Base-by-base conservation (phyloP, 306 rosid genomes). In the Trifolium subterraneum region DNA sequence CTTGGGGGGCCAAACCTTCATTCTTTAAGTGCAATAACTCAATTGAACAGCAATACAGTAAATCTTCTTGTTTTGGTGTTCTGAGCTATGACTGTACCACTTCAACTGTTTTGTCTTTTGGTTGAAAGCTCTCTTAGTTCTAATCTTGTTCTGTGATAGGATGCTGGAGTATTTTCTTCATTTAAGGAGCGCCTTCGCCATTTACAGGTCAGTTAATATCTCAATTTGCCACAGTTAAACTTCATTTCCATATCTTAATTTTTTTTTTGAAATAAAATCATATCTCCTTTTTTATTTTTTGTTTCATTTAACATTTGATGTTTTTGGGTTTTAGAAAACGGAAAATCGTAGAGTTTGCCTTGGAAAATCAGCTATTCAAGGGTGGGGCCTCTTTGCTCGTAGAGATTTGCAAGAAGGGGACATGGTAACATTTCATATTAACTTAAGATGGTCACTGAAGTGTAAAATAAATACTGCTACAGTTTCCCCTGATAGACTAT, bases 321-420 rank as follows among this genome's bases (percentile, higher is more conserved):
- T 72, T 74, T 72, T 72, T 82, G 63, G 76, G 79, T 51, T 84
- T 59, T 86, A 94, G 98, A 94, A 79, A 82, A 91, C 89, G 23
- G 95, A 88, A 84, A 84, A 70, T 47, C 72, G 65, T 72, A 86
- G 90, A 65, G 88, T 94, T 64, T 84, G 98, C 91, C 83, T 84
- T 25, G 96, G 98, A 54, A 94, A 90, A 83, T 94, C 98, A 38
- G 90, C 92, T 50, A 88, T 94, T 84, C 95, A 91, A 80, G 96
- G 96, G 77, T 94, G 98, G 98, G 98, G 98, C 47, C 95, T 94
- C 75, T 91, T 94, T 91, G 97, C 98, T 11, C 88, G 92, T 23
- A 84, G 81, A 76, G 84, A 90, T 75, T 84, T 94, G 66, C 95
- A 90, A 81, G 98, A 88, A 89, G 98, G 98, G 78, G 95, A 94